These are phyloP conservation scores for Ceratocystiopsis brevicomis DNA, from an alignment of 2,329 filamentous ascomycete species.

Conservation along the genomic window DNA sequence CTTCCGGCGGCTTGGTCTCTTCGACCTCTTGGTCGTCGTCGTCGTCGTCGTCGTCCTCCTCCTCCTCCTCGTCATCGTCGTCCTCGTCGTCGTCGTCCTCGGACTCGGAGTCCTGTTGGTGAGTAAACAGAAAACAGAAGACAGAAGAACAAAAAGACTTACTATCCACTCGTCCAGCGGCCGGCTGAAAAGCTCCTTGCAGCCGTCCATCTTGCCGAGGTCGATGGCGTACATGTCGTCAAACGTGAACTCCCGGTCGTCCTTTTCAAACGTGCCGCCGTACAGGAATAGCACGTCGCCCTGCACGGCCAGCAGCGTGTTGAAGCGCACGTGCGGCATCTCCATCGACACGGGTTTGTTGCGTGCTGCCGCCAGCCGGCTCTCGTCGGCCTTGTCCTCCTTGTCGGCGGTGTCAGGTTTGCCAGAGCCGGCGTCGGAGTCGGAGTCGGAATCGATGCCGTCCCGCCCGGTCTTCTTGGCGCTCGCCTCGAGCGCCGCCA, in stretches of 20 bases:
- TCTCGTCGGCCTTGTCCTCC: slow-evolving; percentile 32
- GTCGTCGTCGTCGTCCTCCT: slow-evolving; percentile 40
- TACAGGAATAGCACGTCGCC: slow-evolving; percentile 88
- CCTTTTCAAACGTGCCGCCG: slow-evolving; percentile 87
- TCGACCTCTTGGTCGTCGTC: slow-evolving; percentile 32
- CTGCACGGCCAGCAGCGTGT: slow-evolving; percentile 75
- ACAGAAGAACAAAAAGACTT: slow-evolving; percentile 19
- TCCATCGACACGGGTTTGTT: slow-evolving; percentile 55
- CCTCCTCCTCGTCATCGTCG: slow-evolving; percentile 39
- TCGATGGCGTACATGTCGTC: slow-evolving; percentile 89
- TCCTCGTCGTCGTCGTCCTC: slow-evolving; percentile 42
- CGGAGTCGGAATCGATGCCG: background rate
- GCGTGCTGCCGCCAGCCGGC: slow-evolving; percentile 30
- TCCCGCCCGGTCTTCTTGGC: background rate
- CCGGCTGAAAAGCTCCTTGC: slow-evolving; percentile 73
- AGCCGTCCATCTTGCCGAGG: slow-evolving; percentile 84
- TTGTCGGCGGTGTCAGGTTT: slow-evolving; percentile 25
- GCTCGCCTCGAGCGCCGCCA: slow-evolving; percentile 59
- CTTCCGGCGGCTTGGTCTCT: slow-evolving; percentile 23
- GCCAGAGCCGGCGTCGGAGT: slow-evolving; percentile 32
- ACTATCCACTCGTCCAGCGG: slow-evolving; percentile 62
- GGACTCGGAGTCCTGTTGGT: slow-evolving; percentile 34
- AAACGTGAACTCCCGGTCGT: slow-evolving; percentile 86
- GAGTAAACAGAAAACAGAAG: slow-evolving; percentile 9
- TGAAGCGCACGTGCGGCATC: slow-evolving; percentile 79